phyloP scores from a whole-genome alignment of 1,284 basidiomycete species.

The Paramarasmius palmivorus region DNA sequence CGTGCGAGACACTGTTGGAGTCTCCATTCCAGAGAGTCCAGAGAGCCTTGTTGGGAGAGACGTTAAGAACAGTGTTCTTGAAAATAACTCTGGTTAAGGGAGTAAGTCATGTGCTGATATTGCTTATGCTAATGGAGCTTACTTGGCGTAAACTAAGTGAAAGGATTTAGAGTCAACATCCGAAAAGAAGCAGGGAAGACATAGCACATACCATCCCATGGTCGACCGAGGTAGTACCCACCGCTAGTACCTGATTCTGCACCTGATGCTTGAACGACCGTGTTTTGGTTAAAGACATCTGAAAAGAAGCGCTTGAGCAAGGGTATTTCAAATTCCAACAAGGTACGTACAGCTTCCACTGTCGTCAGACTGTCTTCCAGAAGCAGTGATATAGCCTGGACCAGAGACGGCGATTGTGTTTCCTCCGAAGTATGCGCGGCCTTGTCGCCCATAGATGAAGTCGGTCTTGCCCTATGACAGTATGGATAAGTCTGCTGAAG shows the following conservation, averaged over 20 bases:
- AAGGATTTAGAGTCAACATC: background rate
- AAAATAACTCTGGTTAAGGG: conserved; percentile 42
- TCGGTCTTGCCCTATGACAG: conserved; percentile 47
- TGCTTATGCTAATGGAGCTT: background rate
- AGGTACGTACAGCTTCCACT: conserved; percentile 43
- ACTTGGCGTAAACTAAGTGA: conserved; percentile 20
- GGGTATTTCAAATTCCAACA: background rate
- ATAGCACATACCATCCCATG: conserved; percentile 42
- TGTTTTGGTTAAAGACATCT: conserved; percentile 52
- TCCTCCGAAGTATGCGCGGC: conserved; percentile 45
- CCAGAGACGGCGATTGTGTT: conserved; percentile 44
- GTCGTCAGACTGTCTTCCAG: conserved; percentile 47
- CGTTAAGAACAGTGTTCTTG: conserved; percentile 42
- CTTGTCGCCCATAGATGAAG: conserved; percentile 51
- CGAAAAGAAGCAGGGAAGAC: background rate
- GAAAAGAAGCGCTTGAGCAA: background rate
- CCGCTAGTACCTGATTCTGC: conserved; percentile 37
- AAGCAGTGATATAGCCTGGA: conserved; percentile 51
- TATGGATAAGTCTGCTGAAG: background rate
- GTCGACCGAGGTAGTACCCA: conserved; percentile 48
- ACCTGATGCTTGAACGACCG: conserved; percentile 45
- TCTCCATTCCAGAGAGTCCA: conserved; percentile 47
- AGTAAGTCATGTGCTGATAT: background rate
- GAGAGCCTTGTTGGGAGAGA: conserved; percentile 40
- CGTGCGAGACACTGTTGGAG: conserved; percentile 38